Conservation (phyloP, 352 stramenopile species). For the Phytophthora syringae region DNA sequence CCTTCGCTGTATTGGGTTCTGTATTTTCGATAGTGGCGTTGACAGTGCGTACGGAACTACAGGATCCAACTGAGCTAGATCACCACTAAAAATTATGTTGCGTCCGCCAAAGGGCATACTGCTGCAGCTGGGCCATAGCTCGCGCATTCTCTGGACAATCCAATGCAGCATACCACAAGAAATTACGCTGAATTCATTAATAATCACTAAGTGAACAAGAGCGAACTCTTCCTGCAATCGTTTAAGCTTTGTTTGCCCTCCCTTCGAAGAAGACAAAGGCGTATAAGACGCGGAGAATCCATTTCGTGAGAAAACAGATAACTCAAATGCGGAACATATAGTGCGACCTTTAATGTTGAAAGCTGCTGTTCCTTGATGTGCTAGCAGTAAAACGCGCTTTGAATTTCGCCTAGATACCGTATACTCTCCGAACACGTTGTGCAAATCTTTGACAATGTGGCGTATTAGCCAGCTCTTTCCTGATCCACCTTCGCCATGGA, state of each 20-base stretch:
- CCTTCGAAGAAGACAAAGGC: not conserved
- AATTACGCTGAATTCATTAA: conserved; percentile 19
- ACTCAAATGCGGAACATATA: conserved; percentile 2
- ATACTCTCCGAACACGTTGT: conserved; percentile 1
- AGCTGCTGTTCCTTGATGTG: conserved; percentile 9
- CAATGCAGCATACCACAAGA: conserved; percentile 20
- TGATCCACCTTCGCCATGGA: no score
- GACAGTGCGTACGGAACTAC: conserved; percentile 2
- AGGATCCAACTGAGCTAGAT: conserved; percentile 11
- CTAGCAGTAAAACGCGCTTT: conserved; percentile 1
- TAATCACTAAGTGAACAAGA: conserved; percentile 8
- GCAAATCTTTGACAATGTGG: conserved; percentile 9
- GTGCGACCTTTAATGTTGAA: conserved; percentile 9
- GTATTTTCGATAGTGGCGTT: not conserved
- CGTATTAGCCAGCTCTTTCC: no score
- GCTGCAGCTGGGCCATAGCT: conserved; percentile 7
- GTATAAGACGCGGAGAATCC: not conserved
- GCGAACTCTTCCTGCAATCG: conserved; percentile 1
- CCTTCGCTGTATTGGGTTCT: not conserved
- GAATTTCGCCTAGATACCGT: not conserved
- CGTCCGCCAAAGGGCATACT: conserved; percentile 8
- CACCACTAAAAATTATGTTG: conserved; percentile 16
- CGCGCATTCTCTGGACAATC: conserved; percentile 15
- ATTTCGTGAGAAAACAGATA: not conserved
- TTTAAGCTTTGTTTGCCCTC: not conserved